These are phyloP conservation scores for Halteria grandinella DNA, from an alignment of 73 alveolate species.

Conservation along the genomic window DNA sequence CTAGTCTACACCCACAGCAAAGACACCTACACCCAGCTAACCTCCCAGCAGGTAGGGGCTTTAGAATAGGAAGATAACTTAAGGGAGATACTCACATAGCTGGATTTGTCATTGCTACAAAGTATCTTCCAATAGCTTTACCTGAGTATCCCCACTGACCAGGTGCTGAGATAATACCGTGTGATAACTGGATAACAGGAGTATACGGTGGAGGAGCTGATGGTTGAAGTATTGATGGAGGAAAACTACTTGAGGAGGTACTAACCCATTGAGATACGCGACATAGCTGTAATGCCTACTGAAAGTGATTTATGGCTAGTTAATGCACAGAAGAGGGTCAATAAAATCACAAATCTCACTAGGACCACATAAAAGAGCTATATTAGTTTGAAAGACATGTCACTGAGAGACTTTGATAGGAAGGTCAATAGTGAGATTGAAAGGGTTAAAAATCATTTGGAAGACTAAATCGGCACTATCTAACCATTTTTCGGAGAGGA, in stretches of 20 bases:
- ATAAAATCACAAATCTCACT: not conserved
- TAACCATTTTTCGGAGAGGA: conserved; percentile 34
- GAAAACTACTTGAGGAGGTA: conserved; percentile 6
- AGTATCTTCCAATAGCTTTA: not conserved
- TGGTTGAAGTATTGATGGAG: conserved; percentile 6
- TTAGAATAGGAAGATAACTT: conserved; percentile 19
- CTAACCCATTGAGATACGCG: conserved; percentile 4
- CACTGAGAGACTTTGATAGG: conserved; percentile 2
- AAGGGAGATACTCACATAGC: conserved; percentile 9
- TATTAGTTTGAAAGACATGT: not conserved
- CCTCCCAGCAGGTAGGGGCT: conserved; percentile 20
- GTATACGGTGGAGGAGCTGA: not conserved
- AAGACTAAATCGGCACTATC: not conserved
- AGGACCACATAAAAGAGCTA: not conserved
- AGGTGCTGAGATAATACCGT: too few relatives aligned
- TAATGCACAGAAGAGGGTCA: not conserved
- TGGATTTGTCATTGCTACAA: not conserved
- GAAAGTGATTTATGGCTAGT: conserved; percentile 12
- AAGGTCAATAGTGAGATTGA: not conserved
- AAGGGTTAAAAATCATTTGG: not conserved
- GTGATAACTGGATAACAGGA: not conserved
- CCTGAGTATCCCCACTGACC: not conserved
- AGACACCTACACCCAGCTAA: not conserved
- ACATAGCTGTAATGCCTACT: conserved; percentile 9
- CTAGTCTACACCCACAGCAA: too few relatives aligned